phyloP scores from a whole-genome alignment of 2,329 filamentous ascomycete species.

The Pyrenophora teres region DNA sequence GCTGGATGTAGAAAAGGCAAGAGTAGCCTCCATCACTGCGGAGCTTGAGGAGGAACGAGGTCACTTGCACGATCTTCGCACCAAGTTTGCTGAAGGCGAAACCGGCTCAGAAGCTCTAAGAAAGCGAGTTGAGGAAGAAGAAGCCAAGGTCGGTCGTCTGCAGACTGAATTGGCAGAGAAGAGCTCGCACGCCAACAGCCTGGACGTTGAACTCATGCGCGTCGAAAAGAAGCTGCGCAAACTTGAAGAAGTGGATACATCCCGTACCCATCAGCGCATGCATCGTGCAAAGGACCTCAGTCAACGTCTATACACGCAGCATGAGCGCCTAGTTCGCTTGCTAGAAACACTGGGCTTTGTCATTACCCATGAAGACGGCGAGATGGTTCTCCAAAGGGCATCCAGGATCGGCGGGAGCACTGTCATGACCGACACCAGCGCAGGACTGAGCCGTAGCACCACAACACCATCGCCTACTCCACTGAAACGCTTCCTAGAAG shows the following conservation, averaged over 20 bases:
- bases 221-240: constrained; percentile 68
- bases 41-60: constrained; percentile 69
- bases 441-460: constrained; percentile 55
- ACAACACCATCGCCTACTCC: constrained; percentile 59
- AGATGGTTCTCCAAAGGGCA: constrained; percentile 75
- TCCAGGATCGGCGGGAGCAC: constrained; percentile 60
- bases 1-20: constrained; percentile 55
- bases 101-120: constrained; percentile 80
- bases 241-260: constrained; percentile 53
- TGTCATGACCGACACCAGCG: constrained; percentile 48
- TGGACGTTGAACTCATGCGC: constrained; percentile 75
- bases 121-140: constrained; percentile 75
- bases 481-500: constrained; percentile 62
- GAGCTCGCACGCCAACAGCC: constrained; percentile 74
- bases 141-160: constrained; percentile 69
- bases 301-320: constrained; percentile 79
- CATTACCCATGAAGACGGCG: constrained; percentile 72
- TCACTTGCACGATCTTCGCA: constrained; percentile 70
- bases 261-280: constrained; percentile 71
- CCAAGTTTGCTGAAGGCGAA: constrained; percentile 79
- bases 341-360: constrained; percentile 87
- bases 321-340: constrained; percentile 80
- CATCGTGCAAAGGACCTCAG: constrained; percentile 80
- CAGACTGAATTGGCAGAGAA: constrained; percentile 73
- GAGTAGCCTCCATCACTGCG: constrained; percentile 51